Evolutionary conservation across 1,139 yeast species (phyloP), one percentile per base, ranked within the genome.

Genomic region (Pichia sp.): DNA sequence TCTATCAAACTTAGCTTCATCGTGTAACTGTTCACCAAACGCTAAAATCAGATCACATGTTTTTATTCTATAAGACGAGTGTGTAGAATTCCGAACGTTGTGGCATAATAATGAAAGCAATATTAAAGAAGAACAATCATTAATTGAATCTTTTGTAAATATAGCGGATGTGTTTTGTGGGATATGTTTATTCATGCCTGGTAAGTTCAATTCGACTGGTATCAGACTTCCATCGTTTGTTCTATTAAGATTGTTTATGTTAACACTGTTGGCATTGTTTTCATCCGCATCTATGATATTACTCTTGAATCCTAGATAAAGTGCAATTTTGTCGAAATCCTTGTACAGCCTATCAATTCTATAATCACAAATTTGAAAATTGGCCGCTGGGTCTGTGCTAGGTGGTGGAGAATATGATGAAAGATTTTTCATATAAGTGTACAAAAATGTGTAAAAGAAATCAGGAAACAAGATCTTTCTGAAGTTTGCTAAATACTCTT

Each of bases 1-100:
- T 40, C 97, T 69, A 62, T 93, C 98, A 40, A 93, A 70, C 60
- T 90, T 91, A 19, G 84, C 84, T 48, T 87, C 96, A 60, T 93
- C 98, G 36, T 79, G 78, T 3, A 89, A 71, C 51, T 81, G 76
- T 60, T 88, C 96, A 1, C 94, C 80, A 15, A 93, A 70, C 0
- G 89, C 89, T 12, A 89, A 63, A 3, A 93, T 75, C 47, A 91
- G 66, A 58, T 90, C 94, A 56, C 95, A 75, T 0, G 93, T 94
- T 58, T 79, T 79, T 4, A 85, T 64, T 55, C 89, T 76, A 27
- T 84, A 79, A 0, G 76, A 65, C 0, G 89, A 82, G 28, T 79
- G 77, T 10, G 77, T 76, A 0, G 90, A 75, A 46, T 86, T 79
- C 53, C 90, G 75, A 30, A 86, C 63, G 8, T 84, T 73, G 2